These are phyloP conservation scores for Botrytis aclada DNA, from an alignment of 2,329 filamentous ascomycete species.

Conservation along the genomic window DNA sequence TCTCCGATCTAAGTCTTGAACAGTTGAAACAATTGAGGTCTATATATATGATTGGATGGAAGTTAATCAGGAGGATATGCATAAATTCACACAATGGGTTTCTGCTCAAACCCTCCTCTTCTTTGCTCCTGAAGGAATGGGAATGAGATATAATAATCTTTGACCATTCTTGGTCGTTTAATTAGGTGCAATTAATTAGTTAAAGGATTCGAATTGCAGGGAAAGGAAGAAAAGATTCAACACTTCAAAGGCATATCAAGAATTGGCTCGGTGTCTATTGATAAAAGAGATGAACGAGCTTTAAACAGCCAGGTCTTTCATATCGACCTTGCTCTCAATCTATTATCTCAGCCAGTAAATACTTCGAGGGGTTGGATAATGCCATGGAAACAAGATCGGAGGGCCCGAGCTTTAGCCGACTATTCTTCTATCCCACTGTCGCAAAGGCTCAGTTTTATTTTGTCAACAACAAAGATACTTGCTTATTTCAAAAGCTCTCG, in stretches of 20 bases:
- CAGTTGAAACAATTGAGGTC: not conserved
- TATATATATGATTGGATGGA: not conserved
- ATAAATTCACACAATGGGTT: not conserved
- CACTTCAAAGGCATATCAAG: not conserved
- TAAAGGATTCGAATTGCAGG: not conserved
- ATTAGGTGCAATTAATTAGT: not conserved
- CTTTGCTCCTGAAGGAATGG: fast-evolving
- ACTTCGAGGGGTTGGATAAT: not conserved
- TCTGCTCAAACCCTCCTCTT: not conserved
- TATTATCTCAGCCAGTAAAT: not conserved
- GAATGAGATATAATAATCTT: fast-evolving
- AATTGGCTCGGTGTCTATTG: not conserved
- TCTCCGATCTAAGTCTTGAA: not conserved
- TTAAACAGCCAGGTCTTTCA: not conserved
- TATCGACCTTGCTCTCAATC: fast-evolving
- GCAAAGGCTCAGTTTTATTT: not conserved
- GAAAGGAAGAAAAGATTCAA: not conserved
- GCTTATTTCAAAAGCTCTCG: not conserved
- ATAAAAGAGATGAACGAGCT: not conserved
- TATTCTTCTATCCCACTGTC: not conserved
- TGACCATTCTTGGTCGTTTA: fast-evolving
- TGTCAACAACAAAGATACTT: not conserved
- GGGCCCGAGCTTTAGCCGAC: not conserved
- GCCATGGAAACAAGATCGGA: not conserved
- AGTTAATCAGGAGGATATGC: not conserved